Base-by-base conservation (phyloP, 2,329 filamentous ascomycete genomes). In the Cadophora malorum region DNA sequence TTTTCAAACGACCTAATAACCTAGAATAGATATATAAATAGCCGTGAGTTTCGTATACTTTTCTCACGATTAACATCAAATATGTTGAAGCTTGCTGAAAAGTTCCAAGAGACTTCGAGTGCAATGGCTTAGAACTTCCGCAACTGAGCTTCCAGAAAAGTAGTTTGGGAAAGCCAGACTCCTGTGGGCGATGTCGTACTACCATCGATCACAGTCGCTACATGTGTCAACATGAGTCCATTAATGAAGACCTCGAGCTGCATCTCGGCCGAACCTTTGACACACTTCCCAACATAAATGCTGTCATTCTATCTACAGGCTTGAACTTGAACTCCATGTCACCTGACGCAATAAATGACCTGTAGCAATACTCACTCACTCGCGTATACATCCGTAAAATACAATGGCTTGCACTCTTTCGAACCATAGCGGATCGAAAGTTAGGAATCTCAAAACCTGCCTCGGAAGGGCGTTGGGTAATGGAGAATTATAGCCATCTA, bases 351-450 rank as follows among this genome's bases (percentile, higher is more conserved):
- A 33, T 59, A 23, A 23, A 49, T 19, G n/a, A 25, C 25, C 21
- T 59, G 6, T 38, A 23, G 9, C 16, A 49, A 9, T 21, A 55
- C n/a, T 58, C 50, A 4, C 49, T 63, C 2, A 33, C 38, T 14
- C 65, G 59, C 1, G 41, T 38, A 25, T 63, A 38, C 38, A 33
- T 38, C 41, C 28, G 38, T 7, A 49, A 23, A 16, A 45, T 25
- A 33, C 63, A 64, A 55, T 33, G 63, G 23, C 38, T 53, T 35
- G 50, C 45, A 28, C 33, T 60, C 23, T 65, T 61, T 25, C 19
- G 28, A 33, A 9, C 10, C 3, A 58, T 58, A 5, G 7, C 12
- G 2, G 8, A 33, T 38, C 19, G 21, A 23, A 23, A 38, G 4
- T 12, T 21, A 12, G 16, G 4, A 25, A 45, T 62, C 53, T 62